phyloP scores from a whole-genome alignment of 179 eudicot genomes.

The Beta macrorhiza region DNA sequence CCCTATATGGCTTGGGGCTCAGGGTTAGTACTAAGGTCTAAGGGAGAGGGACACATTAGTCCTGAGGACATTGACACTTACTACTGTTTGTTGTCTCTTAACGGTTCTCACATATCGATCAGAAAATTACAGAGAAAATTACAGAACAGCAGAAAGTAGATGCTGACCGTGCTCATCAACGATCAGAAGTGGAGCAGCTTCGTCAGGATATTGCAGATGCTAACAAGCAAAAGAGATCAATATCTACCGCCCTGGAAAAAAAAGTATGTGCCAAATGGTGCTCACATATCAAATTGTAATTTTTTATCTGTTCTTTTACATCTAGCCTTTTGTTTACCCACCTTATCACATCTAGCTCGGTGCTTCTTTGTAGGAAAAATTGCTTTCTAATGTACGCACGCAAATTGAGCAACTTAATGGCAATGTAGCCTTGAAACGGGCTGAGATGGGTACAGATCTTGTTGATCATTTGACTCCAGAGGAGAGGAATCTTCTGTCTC shows the following conservation, averaged over 20 bases:
- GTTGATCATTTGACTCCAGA: slow-evolving; percentile 83
- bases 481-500: slow-evolving; percentile 69
- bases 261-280: slow-evolving; percentile 46
- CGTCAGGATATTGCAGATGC: slow-evolving; percentile 74
- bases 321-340: not conserved
- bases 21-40: not conserved
- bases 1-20: not conserved
- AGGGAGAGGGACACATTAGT: not conserved
- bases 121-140: slow-evolving; percentile 67
- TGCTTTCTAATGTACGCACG: slow-evolving; percentile 57
- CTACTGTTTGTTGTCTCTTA: slow-evolving; percentile 36
- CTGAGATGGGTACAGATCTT: slow-evolving; percentile 98
- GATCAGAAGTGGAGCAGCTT: slow-evolving; percentile 80
- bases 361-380: slow-evolving; percentile 60
- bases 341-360: not conserved
- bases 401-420: slow-evolving; percentile 80
- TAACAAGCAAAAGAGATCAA: slow-evolving; percentile 75
- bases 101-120: slow-evolving; percentile 71
- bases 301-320: not conserved
- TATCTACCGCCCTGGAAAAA: slow-evolving; percentile 70
- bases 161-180: slow-evolving; percentile 83
- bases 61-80: not conserved
- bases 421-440: slow-evolving; percentile 62
- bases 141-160: slow-evolving; percentile 92
- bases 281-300: not conserved